Conservation (phyloP, 257 asterid genomes). For the Scutellaria baicalensis region DNA sequence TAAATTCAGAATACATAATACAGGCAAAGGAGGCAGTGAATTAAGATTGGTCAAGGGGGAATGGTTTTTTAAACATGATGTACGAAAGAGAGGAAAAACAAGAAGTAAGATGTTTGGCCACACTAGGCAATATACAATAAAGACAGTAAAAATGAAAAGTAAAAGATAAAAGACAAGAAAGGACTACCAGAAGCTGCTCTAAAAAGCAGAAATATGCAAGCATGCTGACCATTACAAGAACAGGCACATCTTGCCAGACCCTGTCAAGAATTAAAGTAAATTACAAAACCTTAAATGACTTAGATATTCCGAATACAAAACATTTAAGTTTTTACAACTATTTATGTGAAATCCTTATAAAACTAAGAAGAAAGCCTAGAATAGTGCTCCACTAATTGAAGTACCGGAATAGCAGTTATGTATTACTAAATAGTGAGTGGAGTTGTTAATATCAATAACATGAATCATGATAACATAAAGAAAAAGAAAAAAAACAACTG, state of each 20-base stretch:
- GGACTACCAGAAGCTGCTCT: constrained; percentile 93
- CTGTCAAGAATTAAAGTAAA: constrained; percentile 30
- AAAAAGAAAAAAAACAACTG: too few species aligned
- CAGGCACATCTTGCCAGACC: constrained; percentile 95
- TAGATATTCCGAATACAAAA: not conserved
- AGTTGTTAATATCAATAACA: not conserved
- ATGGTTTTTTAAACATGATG: too few species aligned
- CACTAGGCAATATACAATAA: constrained; percentile 1
- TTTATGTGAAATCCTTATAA: not conserved
- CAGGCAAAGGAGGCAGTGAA: not conserved
- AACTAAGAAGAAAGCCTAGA: not conserved
- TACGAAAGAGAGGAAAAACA: too few species aligned
- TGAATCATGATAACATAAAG: not conserved
- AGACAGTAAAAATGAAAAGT: not conserved
- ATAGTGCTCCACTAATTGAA: not conserved
- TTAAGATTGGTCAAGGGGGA: not conserved
- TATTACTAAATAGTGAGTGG: not conserved
- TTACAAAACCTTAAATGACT: not conserved
- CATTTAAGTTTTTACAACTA: not conserved
- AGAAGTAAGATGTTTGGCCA: not conserved
- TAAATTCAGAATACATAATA: not conserved
- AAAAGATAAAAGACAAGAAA: constrained; percentile 6
- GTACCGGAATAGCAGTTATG: not conserved
- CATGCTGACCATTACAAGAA: constrained; percentile 97
- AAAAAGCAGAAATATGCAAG: constrained; percentile 96